These are phyloP conservation scores for Amylocarpus encephaloides DNA, from an alignment of 2,329 filamentous ascomycete species.

Conservation along the genomic window DNA sequence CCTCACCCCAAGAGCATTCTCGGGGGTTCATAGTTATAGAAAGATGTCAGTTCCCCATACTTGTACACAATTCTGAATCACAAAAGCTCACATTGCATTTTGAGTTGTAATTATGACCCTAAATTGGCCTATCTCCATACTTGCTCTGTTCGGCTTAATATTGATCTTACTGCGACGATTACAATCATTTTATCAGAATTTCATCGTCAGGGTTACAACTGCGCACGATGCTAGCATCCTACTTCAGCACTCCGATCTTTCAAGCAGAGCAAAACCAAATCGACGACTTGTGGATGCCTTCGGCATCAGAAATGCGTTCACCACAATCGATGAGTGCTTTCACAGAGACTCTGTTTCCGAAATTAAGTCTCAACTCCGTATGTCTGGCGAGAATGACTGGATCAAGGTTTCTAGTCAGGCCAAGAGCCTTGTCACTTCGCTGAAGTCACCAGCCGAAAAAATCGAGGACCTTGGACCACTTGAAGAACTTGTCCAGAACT, in stretches of 20 bases:
- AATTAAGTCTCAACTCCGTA: background rate
- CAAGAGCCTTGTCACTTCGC: background rate
- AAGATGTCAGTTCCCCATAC: too few species aligned
- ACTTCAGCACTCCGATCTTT: constrained; percentile 1
- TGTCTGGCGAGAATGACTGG: background rate
- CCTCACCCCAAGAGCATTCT: too few species aligned
- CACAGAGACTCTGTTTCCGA: background rate
- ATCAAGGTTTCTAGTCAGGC: background rate
- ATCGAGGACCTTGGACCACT: background rate
- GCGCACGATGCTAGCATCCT: background rate
- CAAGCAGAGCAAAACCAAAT: constrained; percentile 10
- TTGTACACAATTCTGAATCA: too few species aligned
- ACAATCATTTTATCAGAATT: too few species aligned
- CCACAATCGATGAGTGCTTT: constrained; percentile 5
- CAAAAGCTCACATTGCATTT: too few species aligned
- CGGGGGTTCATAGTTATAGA: too few species aligned
- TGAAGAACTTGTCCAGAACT: constrained; percentile 5
- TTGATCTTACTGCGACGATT: too few species aligned
- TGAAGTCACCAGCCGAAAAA: background rate
- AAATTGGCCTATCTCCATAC: too few species aligned
- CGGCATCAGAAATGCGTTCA: constrained; percentile 18
- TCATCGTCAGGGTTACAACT: constrained; percentile 18
- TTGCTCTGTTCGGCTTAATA: too few species aligned
- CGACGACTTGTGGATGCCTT: constrained; percentile 9
- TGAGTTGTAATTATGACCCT: too few species aligned